phyloP scores from a whole-genome alignment of 768 basidiomycete species.

The Russula sp. region DNA sequence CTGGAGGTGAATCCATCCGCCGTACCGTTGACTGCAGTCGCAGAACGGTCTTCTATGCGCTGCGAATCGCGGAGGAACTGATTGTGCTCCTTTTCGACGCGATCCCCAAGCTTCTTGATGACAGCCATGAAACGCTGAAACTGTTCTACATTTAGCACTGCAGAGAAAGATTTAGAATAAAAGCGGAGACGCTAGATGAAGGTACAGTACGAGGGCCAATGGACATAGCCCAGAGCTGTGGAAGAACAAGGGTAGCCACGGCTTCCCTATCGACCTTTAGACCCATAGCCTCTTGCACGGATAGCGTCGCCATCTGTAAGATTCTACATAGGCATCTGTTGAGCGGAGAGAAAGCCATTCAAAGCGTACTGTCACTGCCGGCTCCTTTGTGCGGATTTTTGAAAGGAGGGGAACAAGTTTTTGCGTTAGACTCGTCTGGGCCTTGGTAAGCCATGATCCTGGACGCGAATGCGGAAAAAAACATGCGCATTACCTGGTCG shows the following conservation, averaged over 20 bases:
- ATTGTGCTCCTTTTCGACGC: slow-evolving; percentile 89
- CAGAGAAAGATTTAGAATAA: neutral
- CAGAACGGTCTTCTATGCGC: slow-evolving; percentile 75
- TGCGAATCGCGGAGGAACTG: slow-evolving; percentile 92
- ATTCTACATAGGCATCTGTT: neutral
- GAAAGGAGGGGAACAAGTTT: slow-evolving; percentile 92
- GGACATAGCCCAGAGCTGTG: slow-evolving; percentile 86
- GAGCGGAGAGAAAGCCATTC: neutral
- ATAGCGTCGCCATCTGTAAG: slow-evolving; percentile 73
- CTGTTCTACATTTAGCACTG: slow-evolving; percentile 78
- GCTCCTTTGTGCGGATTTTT: slow-evolving; percentile 94
- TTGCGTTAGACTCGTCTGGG: slow-evolving; percentile 78
- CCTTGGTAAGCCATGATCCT: neutral
- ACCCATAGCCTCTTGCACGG: slow-evolving; percentile 95
- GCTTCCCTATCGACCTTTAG: slow-evolving; percentile 91
- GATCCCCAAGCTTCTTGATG: slow-evolving; percentile 67
- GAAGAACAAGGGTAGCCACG: slow-evolving; percentile 51
- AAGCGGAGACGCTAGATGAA: slow-evolving; percentile 11
- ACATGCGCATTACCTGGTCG: slow-evolving; percentile 56
- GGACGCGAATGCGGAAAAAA: neutral
- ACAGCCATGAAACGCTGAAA: slow-evolving; percentile 91
- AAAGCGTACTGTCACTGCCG: slow-evolving; percentile 77
- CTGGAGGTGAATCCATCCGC: slow-evolving; percentile 31
- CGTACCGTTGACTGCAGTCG: slow-evolving; percentile 37
- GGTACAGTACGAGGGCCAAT: slow-evolving; percentile 71